Evolutionary conservation across 352 stramenopile genomes (phyloP).

Genomic region (Pythium grandisporangium): DNA sequence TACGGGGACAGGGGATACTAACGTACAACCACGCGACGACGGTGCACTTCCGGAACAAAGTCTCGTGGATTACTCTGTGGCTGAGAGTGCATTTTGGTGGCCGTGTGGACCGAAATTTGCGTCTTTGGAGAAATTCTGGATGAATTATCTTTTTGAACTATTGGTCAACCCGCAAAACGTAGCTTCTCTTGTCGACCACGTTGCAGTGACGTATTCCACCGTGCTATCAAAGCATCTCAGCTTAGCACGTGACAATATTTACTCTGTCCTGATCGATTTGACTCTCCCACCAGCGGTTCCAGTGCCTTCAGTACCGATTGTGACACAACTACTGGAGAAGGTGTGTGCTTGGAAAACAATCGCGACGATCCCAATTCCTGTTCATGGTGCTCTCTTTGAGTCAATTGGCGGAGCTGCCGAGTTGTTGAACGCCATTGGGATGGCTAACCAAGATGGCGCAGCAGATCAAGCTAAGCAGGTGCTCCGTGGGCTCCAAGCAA

Average conservation of each 20-base stretch:
- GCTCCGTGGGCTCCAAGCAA: constrained; percentile 12
- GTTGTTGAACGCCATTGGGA: constrained; percentile 43
- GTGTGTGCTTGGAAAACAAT: constrained; percentile 49
- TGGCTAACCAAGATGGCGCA: too few relatives aligned
- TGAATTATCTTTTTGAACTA: constrained; percentile 55
- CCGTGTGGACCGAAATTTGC: constrained; percentile 28
- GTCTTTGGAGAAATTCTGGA: constrained; percentile 48
- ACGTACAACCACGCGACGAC: constrained; percentile 36
- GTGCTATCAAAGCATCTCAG: constrained; percentile 77
- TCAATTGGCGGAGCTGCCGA: constrained; percentile 69
- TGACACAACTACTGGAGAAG: constrained; percentile 48
- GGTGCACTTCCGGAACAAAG: constrained; percentile 62
- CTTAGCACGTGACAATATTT: constrained; percentile 63
- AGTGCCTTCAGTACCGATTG: constrained; percentile 23
- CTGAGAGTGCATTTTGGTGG: constrained; percentile 77
- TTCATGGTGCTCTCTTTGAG: constrained; percentile 78
- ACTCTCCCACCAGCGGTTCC: too few relatives aligned
- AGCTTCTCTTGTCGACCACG: constrained; percentile 59
- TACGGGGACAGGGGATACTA: constrained; percentile 6
- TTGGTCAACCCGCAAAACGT: constrained; percentile 59
- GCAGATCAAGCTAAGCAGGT: constrained; percentile 18
- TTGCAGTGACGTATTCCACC: constrained; percentile 57
- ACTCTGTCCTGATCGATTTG: too few relatives aligned
- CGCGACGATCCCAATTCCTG: constrained; percentile 64
- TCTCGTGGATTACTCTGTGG: constrained; percentile 64